Evolutionary conservation across 2,329 filamentous ascomycete genomes (phyloP), one percentile per base, ranked within the genome.

Genomic region (Pseudogymnoascus sp.): DNA sequence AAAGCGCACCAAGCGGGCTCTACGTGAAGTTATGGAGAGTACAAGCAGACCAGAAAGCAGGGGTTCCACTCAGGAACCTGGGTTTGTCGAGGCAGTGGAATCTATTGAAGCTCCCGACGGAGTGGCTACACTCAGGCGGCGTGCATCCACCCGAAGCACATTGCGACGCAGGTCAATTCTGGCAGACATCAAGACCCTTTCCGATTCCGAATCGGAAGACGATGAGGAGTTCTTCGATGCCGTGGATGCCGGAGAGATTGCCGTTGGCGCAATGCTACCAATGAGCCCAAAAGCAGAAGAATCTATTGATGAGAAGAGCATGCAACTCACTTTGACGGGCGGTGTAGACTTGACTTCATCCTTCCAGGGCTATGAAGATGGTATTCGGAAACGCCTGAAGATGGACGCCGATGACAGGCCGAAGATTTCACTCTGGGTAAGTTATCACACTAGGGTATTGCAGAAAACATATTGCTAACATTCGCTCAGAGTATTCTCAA

Each of bases 161-260:
- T 75, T 77, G 38, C 80, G 84, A 61, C 84, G 85, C 64, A 86
- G 86, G 72, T 87, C 88, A 0, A 80, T 83, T 2, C 82, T 95
- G 44, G 86, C 86, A 31, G 84, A 90, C 68, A 82, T 93, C 50
- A 82, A 80, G n/a, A 86, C 88, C 64, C 76, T 95, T 29, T 95
- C 90, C 7, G 86, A 85, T 61, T 82, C 81, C 0, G 92, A 93
- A 62, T 90, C 87, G 1, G 89, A 91, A 3, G 89, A 90, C 35
- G 91, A 91, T 59, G 89, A 96, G 61, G 93, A 97, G 73, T 99
- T 99, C 74, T 99, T 97, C 70, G 95, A 99, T 76, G 95, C 95
- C 7, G 88, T 99, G 5, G 95, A 96, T 74, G 90, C 93, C 44
- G 95, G 95, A 13, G 90, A 95, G 71, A 90, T 97, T 14, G 88